Evolutionary conservation across 2,329 filamentous ascomycete species (phyloP).

Genomic region (Pezicula radicicola): DNA sequence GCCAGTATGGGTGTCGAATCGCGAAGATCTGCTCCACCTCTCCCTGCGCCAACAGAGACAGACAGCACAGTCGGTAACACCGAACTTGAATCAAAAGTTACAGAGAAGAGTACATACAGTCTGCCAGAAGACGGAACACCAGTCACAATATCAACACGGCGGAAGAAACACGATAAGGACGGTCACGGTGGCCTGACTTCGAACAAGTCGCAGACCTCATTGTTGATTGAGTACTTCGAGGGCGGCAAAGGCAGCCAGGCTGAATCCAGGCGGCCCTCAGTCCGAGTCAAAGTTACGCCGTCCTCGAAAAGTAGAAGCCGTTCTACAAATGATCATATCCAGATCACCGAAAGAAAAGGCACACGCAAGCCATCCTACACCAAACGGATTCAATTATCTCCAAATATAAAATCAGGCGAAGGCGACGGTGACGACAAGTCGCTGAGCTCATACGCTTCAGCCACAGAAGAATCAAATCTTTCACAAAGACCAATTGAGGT

Average conservation of each 20-base stretch:
- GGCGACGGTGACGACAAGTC: constrained; percentile 60
- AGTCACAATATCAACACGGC: constrained; percentile 82
- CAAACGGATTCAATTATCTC: constrained; percentile 61
- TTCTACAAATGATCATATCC: constrained; percentile 68
- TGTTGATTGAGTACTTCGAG: constrained; percentile 77
- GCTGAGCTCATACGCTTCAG: constrained; percentile 72
- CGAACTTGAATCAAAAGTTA: constrained; percentile 63
- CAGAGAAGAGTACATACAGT: constrained; percentile 69
- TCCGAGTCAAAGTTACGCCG: constrained; percentile 69
- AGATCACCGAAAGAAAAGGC: constrained; percentile 79
- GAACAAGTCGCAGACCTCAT: constrained; percentile 63
- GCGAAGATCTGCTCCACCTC: constrained; percentile 53
- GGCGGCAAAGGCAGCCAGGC: constrained; percentile 52
- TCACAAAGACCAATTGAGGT: constrained; percentile 78
- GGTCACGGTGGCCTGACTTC: constrained; percentile 45
- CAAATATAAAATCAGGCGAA: constrained; percentile 40
- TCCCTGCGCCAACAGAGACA: constrained; percentile 78
- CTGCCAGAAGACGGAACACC: constrained; percentile 86
- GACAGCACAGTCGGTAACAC: constrained; percentile 52
- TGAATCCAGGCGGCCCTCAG: constrained; percentile 61
- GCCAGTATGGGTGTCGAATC: constrained; percentile 30
- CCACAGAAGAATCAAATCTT: constrained; percentile 75
- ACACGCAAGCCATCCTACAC: constrained; percentile 69
- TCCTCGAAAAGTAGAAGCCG: constrained; percentile 45
- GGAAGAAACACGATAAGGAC: constrained; percentile 54